Base-by-base conservation (phyloP, 2,329 filamentous ascomycete species). In the Phyllosticta paracitricarpa region DNA sequence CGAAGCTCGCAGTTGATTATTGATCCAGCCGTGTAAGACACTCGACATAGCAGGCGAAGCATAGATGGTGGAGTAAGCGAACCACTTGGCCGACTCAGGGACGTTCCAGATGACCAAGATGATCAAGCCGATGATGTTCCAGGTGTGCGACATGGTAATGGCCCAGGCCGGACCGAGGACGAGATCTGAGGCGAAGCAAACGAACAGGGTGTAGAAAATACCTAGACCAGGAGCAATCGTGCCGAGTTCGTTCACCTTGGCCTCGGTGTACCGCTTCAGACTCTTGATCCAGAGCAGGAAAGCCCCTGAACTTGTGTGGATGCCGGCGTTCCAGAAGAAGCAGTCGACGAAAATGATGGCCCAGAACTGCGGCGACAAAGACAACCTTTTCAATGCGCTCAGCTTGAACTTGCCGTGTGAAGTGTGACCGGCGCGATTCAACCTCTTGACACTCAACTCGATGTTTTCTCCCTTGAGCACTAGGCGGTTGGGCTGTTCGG, bases 221-320 rank as follows among this genome's bases (percentile, higher is more conserved):
- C 82, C 82, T 0, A 85, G 66, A 0, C 76, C 82, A 0, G 82
- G 81, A 0, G 80, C 75, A 7, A 80, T 80, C 1, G 80, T 75
- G 1, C 79, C 79, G 0, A 84, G 71, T 57, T 82, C 74, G 65
- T 83, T 84, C 56, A 84, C 68, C 12, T 72, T 72, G 1, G 78
- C 70, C 0, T 73, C 72, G 0, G 76, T 73, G 66, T 77, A 84
- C 1, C 79, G 73, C 1, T 77, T 69, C 14, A 84, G 66, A 61
- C 78, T 81, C 69, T 84, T 84, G 55, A 85, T 71, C 82, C 82
- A 85, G 0, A 86, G 73, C 2, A 84, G 68, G 62, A 81, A 85
- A 0, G 76, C 78, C 2, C 80, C 82, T 0, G 77, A 72, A 6
- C 69, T 75, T 1, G 76, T 77, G 55, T 81, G 78, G 64, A 68